These are phyloP conservation scores for Spergularia azorica DNA, from an alignment of 179 eudicot genomes.

Conservation along the genomic window DNA sequence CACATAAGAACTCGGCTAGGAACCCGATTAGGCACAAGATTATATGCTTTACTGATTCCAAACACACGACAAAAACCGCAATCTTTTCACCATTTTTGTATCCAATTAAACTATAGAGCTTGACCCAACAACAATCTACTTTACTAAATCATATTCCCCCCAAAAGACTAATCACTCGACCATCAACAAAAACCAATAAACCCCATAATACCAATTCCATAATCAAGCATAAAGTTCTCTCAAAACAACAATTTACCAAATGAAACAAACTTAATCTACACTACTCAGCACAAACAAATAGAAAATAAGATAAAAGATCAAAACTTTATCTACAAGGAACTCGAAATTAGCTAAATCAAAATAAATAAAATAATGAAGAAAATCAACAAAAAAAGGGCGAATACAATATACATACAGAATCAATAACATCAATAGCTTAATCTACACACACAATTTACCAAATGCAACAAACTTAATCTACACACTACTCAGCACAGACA, in stretches of 20 bases:
- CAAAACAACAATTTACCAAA: not conserved
- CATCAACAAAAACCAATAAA: not conserved
- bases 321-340: not conserved
- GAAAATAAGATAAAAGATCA: not conserved
- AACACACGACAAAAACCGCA: too few relatives aligned
- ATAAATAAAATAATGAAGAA: not conserved
- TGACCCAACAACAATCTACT: too few relatives aligned
- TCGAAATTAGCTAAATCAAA: not conserved
- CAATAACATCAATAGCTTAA: conserved; percentile 49
- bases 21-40: too few relatives aligned
- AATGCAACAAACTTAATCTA: not conserved
- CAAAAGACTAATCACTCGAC: not conserved
- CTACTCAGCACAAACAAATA: not conserved
- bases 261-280: not conserved
- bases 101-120: too few relatives aligned
- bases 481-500: not conserved
- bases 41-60: too few relatives aligned
- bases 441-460: not conserved
- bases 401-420: conserved; percentile 69
- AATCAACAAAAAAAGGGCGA: not conserved
- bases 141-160: too few relatives aligned
- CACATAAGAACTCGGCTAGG: too few relatives aligned
- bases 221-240: not conserved
- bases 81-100: too few relatives aligned
- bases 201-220: not conserved